These are phyloP conservation scores for Ogataea salicorniae DNA, from an alignment of 805 yeast species.

Conservation along the genomic window DNA sequence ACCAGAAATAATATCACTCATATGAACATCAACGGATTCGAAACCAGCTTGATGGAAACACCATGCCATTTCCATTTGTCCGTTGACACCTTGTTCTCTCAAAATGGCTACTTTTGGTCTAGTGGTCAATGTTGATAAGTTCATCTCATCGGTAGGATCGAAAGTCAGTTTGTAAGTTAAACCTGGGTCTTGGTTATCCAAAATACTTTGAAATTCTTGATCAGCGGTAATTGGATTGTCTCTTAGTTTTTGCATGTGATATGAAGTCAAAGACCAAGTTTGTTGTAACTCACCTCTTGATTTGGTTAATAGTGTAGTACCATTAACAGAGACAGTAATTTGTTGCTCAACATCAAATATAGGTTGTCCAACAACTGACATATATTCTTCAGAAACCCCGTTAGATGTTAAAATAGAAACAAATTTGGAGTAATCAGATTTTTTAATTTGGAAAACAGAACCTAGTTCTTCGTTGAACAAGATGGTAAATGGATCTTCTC, in stretches of 20 bases:
- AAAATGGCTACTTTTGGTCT: constrained; percentile 91
- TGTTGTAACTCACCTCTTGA: constrained; percentile 72
- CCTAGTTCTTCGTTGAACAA: constrained; percentile 94
- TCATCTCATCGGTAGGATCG: constrained; percentile 48
- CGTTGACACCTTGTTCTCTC: constrained; percentile 98
- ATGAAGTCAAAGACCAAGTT: constrained; percentile 83
- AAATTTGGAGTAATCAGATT: constrained; percentile 50
- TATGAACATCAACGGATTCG: constrained; percentile 89
- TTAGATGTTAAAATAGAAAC: constrained; percentile 46
- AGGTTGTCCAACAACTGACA: constrained; percentile 69
- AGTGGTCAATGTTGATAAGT: constrained; percentile 30
- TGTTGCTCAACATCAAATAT: constrained; percentile 42
- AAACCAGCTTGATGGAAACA: constrained; percentile 93
- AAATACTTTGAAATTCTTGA: constrained; percentile 72
- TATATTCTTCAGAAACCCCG: constrained; percentile 50
- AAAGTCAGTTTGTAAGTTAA: constrained; percentile 73
- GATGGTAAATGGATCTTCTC: constrained; percentile 40
- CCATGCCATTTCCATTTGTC: constrained; percentile 98
- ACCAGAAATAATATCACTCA: constrained; percentile 85
- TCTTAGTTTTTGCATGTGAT: constrained; percentile 83
- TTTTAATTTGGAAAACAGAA: constrained; percentile 83
- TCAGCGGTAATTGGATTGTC: constrained; percentile 90
- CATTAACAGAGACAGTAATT: constrained; percentile 44
- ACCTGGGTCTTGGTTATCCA: constrained; percentile 88
- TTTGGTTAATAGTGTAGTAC: constrained; percentile 40